Conservation (phyloP, 805 yeast species). For the Pichia phayaonensis region DNA sequence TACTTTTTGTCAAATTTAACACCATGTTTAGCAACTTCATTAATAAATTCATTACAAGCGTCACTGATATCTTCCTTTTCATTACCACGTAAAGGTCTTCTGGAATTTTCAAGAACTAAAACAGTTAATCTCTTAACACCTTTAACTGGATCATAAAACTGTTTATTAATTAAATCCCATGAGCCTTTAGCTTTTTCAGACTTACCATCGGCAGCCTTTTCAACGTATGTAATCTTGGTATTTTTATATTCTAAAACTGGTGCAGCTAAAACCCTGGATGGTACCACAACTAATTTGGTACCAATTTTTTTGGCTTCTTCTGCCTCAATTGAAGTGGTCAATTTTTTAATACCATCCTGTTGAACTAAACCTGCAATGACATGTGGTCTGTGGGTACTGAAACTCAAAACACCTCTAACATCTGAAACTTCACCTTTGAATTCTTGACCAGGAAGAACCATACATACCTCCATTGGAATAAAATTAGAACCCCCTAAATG, state of each 20-base stretch:
- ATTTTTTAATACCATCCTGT: slow-evolving; percentile 19
- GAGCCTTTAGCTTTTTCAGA: slow-evolving; percentile 19
- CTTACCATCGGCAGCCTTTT: slow-evolving; percentile 18
- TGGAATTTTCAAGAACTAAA: slow-evolving; percentile 12
- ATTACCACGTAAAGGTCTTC: slow-evolving; percentile 13
- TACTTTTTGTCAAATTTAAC: slow-evolving; percentile 11
- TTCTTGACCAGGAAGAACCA: slow-evolving; percentile 24
- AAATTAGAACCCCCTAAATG: slow-evolving; percentile 22
- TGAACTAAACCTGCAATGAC: slow-evolving; percentile 24
- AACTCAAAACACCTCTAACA: slow-evolving; percentile 23
- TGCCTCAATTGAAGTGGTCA: slow-evolving; percentile 7
- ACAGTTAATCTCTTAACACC: slow-evolving; percentile 13
- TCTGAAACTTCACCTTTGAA: slow-evolving; percentile 25
- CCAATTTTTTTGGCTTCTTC: slow-evolving; percentile 16
- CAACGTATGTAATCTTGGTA: slow-evolving; percentile 12
- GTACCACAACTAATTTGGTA: slow-evolving; percentile 20
- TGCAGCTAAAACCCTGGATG: slow-evolving; percentile 24
- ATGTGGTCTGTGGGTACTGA: slow-evolving; percentile 24
- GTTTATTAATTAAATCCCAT: slow-evolving; percentile 17
- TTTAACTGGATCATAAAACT: slow-evolving; percentile 14
- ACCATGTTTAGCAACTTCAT: slow-evolving; percentile 16
- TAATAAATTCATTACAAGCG: slow-evolving; percentile 14
- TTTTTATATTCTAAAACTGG: slow-evolving; percentile 18
- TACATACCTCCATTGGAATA: slow-evolving; percentile 25
- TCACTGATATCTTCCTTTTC: slow-evolving; percentile 10